phyloP scores from a whole-genome alignment of 495 filamentous ascomycete species.

The Ascobolus immersus region DNA sequence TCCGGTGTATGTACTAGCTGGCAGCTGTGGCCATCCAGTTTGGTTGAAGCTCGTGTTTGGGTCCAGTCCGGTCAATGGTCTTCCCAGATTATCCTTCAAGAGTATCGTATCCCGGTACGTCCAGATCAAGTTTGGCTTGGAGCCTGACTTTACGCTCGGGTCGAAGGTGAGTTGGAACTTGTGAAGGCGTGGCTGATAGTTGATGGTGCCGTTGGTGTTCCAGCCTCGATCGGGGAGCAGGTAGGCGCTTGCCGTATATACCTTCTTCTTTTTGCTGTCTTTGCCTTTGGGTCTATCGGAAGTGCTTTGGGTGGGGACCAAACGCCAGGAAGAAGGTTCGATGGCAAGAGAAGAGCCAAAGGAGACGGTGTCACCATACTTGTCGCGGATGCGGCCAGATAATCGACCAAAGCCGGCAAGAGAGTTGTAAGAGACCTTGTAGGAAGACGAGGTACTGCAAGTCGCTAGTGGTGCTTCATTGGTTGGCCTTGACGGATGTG shows the following conservation, averaged over 20 bases:
- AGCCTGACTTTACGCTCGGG: constrained; percentile 27
- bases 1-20: constrained; percentile 38
- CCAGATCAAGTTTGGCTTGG: constrained; percentile 37
- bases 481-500: too few relatives aligned
- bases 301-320: too few relatives aligned
- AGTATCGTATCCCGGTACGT: constrained; percentile 42
- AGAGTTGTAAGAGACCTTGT: too few relatives aligned
- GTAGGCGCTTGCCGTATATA: constrained; percentile 39
- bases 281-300: too few relatives aligned
- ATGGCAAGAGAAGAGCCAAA: constrained; percentile 43
- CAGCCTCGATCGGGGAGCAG: constrained; percentile 50
- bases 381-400: constrained; percentile 36
- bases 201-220: constrained; percentile 52
- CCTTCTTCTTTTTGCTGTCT: constrained; percentile 25
- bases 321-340: constrained; percentile 36
- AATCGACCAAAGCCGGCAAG: too few relatives aligned
- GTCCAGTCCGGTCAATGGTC: constrained; percentile 47
- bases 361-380: constrained; percentile 48
- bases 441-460: too few relatives aligned
- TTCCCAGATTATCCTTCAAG: constrained; percentile 38
- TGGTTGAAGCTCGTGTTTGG: constrained; percentile 30
- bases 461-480: too few relatives aligned
- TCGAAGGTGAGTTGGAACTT: constrained; percentile 37
- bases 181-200: constrained; percentile 50
- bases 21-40: constrained; percentile 37